Base-by-base conservation (phyloP, 441 rosid genomes). In the Pelargonium hybrid region DNA sequence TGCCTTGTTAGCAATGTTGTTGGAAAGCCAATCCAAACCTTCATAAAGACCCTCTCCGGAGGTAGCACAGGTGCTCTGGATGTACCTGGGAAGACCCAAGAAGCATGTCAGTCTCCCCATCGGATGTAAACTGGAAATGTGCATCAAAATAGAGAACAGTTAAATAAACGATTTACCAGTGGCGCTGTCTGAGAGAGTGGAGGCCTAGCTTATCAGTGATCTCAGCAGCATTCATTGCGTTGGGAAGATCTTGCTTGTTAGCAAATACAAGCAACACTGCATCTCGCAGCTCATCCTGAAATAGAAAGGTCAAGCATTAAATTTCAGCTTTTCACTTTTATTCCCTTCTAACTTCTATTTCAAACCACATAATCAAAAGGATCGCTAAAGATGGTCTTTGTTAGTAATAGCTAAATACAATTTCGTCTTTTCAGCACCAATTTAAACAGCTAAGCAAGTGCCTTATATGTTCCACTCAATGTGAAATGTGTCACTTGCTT, bases 211-310 rank as follows among this genome's bases (percentile, higher is more conserved):
- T 75, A 26, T 71, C 78, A 11, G 78, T 75, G 54, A 75, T 75
- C 70, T 75, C 77, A 0, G 77, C 74, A 56, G 74, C 77, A 47
- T 59, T 59, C 65, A 61, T 61, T 56, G 79, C 79, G 65, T 76
- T 76, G 52, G 79, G 79, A 72, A 76, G 79, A 72, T 76, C 79
- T 76, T 76, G 79, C 45, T 76, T 76, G 79, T 76, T 76, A 0
- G 78, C 78, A 76, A 76, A 75, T 50, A 75, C 78, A 13, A 75
- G 71, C 69, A 75, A 21, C 47, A 72, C 76, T 15, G 79, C 79
- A 25, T 76, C 79, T 31, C 79, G 66, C 14, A 76, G 41, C 25
- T 76, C 79, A 65, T 76, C 79, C 79, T 76, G 70, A 9, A 39
- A 39, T 7, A 1, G 6, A 47, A 7, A n/a, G 0, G 21, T 56